Percentiles rank a stretch among this genome's conserved stretches.
These are phyloP conservation scores for Phlebiopsis flavidoalba DNA, from an alignment of 768 basidiomycete species.

Conservation along the genomic window DNA sequence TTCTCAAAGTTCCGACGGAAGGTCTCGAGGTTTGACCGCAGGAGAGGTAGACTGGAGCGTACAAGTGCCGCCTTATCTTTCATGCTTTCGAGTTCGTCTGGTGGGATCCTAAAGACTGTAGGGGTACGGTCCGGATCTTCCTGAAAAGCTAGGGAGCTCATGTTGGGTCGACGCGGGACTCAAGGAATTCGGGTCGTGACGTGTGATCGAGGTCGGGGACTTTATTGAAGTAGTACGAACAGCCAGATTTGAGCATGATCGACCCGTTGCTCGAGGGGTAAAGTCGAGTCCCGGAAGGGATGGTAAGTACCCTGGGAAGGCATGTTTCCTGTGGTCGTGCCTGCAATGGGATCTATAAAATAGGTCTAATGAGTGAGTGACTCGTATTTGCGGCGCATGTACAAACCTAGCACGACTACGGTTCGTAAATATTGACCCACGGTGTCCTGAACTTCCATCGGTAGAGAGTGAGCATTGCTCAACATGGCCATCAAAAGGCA, in stretches of 20 bases:
- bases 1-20: constrained; percentile 3
- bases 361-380: no score
- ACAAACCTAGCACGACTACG: constrained; percentile 5
- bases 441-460: not conserved
- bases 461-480: not conserved
- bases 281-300: constrained; percentile 5
- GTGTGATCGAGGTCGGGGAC: not conserved
- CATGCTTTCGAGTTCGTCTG: not conserved
- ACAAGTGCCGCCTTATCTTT: not conserved
- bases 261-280: not conserved
- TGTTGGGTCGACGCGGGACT: not conserved
- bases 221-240: constrained; percentile 8
- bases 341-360: not conserved
- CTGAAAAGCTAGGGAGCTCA: not conserved
- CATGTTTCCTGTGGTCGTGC: not conserved
- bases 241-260: constrained; percentile 1
- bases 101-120: not conserved
- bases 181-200: constrained; percentile 3
- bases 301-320: not conserved
- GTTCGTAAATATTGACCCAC: constrained; percentile 6
- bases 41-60: not conserved
- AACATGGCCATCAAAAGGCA: constrained; percentile 1
- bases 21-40: not conserved
- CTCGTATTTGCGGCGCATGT: not conserved
- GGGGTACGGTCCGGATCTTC: not conserved